Percentiles rank a stretch among this genome's conserved stretches.
phyloP scores from a whole-genome alignment of 495 filamentous ascomycete species.

The Amphirosellinia nigrospora region DNA sequence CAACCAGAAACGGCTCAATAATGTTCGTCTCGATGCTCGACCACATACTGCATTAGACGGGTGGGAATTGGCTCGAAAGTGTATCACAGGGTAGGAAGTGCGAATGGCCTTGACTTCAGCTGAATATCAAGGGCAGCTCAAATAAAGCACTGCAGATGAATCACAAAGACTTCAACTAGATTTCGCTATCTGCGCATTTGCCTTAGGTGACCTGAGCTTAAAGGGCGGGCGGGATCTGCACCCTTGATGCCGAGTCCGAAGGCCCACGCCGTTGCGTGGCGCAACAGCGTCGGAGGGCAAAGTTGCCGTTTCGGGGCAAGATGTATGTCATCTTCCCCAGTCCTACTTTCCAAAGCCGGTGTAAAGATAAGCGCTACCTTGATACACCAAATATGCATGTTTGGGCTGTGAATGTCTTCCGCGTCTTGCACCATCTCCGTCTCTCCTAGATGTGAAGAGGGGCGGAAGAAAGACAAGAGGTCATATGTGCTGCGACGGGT shows the following conservation, averaged over 20 bases:
- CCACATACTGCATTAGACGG: neutral
- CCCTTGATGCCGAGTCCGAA: constrained; percentile 18
- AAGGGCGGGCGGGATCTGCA: constrained; percentile 3
- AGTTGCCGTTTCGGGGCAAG: neutral
- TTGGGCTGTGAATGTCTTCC: neutral
- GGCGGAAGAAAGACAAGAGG: neutral
- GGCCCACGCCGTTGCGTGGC: constrained; percentile 1
- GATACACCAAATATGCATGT: neutral
- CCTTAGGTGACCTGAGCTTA: neutral
- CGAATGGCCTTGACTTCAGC: neutral
- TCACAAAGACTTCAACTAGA: neutral
- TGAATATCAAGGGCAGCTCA: neutral
- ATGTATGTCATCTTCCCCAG: neutral
- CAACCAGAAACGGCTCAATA: neutral
- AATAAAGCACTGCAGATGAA: neutral
- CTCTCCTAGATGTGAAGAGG: neutral
- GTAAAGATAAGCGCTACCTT: neutral
- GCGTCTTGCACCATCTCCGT: neutral
- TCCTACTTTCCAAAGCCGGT: neutral
- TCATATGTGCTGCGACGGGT: neutral
- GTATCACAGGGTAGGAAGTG: neutral
- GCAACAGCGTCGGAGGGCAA: constrained; percentile 2
- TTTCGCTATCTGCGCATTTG: neutral
- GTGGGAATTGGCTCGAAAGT: neutral
- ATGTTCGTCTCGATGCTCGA: neutral